Conservation (phyloP, 306 rosid genomes). For the Gillenia trifoliata region DNA sequence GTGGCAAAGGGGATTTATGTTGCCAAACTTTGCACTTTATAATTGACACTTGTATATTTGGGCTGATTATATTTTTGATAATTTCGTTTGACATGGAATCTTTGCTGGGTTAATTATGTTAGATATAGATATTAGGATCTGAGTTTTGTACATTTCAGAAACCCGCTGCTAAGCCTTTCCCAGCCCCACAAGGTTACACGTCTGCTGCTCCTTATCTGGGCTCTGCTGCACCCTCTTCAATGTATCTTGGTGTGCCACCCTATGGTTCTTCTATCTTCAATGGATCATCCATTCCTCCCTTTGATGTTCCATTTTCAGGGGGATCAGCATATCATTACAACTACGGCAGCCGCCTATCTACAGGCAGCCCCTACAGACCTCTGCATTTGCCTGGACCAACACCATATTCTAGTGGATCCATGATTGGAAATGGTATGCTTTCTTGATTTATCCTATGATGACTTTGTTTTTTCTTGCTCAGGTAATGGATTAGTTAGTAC, state of each 20-base stretch:
- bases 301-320: conserved; percentile 86
- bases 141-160: conserved; percentile 41
- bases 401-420: conserved; percentile 82
- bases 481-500: not conserved
- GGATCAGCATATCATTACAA: conserved; percentile 96
- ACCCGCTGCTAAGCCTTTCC: conserved; percentile 82
- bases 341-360: conserved; percentile 68
- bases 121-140: not conserved
- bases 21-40: not conserved
- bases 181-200: conserved; percentile 68
- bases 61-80: not conserved
- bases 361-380: conserved; percentile 88
- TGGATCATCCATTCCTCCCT: conserved; percentile 85
- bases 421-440: conserved; percentile 74
- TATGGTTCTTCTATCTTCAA: conserved; percentile 90
- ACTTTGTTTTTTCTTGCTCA: not conserved
- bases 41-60: not conserved
- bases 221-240: conserved; percentile 79
- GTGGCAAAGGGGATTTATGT: not conserved
- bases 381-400: conserved; percentile 80
- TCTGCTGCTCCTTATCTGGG: conserved; percentile 74
- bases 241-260: conserved; percentile 90
- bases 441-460: conserved; percentile 8
- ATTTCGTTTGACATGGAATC: not conserved
- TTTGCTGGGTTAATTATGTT: not conserved